These are phyloP conservation scores for Larix sibirica DNA, from an alignment of 83 land plant species.

Conservation along the genomic window DNA sequence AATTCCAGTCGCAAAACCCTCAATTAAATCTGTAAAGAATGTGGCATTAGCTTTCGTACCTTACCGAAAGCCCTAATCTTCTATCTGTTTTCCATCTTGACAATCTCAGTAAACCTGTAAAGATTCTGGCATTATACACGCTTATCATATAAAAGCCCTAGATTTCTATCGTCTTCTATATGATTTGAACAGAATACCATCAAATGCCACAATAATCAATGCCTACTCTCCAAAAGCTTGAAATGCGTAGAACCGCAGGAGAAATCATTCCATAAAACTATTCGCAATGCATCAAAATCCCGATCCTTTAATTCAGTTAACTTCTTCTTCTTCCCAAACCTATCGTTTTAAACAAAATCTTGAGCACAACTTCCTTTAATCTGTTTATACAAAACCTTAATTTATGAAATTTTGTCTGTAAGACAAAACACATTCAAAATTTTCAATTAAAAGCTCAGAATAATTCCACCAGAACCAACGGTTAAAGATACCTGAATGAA, in stretches of 20 bases:
- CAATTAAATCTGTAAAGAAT: too few relatives aligned
- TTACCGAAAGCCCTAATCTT: background rate
- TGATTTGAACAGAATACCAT: background rate
- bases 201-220: background rate
- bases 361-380: background rate
- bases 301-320: too few relatives aligned
- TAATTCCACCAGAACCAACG: background rate
- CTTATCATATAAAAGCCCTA: background rate
- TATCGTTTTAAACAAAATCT: background rate
- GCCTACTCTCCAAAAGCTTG: background rate
- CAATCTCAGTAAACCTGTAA: too few relatives aligned
- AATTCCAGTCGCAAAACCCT: too few relatives aligned
- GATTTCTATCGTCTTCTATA: background rate
- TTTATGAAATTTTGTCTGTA: background rate
- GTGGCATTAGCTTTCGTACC: background rate
- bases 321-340: background rate
- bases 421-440: background rate
- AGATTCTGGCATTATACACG: too few relatives aligned
- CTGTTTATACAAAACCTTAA: background rate
- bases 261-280: too few relatives aligned
- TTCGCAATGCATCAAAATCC: too few relatives aligned
- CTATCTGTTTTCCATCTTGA: background rate
- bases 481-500: background rate
- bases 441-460: background rate
- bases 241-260: too few relatives aligned